A percentile compares a stretch with the other conserved stretches of the same genome.
These are phyloP conservation scores for Collybia nuda DNA, from an alignment of 768 basidiomycete species.

Conservation along the genomic window DNA sequence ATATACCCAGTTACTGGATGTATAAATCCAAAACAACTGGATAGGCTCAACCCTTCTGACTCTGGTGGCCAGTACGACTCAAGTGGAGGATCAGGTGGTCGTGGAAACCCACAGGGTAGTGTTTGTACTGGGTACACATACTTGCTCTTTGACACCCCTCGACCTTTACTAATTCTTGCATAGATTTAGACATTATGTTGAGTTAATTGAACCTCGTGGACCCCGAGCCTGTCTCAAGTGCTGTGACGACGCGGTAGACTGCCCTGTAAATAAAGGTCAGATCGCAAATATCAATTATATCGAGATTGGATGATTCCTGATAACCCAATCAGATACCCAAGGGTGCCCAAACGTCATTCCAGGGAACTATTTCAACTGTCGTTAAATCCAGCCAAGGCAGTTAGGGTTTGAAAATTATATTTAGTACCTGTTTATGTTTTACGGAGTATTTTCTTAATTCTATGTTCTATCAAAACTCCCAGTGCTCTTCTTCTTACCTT, in stretches of 20 bases:
- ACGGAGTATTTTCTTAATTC: too few species aligned
- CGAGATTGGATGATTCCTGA: background rate
- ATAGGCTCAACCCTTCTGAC: constrained; percentile 43
- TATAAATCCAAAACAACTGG: constrained; percentile 38
- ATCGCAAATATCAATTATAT: background rate
- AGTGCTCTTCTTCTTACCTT: too few species aligned
- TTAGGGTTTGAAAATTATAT: too few species aligned
- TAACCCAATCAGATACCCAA: background rate
- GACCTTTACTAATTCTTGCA: background rate
- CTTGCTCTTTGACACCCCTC: background rate
- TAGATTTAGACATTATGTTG: constrained; percentile 57
- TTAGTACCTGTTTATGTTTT: too few species aligned
- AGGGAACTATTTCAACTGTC: background rate
- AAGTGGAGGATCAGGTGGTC: constrained; percentile 45
- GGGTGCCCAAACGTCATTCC: background rate
- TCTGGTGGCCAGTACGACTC: constrained; percentile 58
- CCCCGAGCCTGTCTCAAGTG: constrained; percentile 53
- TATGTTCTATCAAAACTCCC: too few species aligned
- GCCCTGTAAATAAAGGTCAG: constrained; percentile 45
- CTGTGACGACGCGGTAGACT: constrained; percentile 50
- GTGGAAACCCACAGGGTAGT: constrained; percentile 49
- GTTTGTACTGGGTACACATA: constrained; percentile 43
- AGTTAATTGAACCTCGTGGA: constrained; percentile 50
- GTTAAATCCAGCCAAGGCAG: background rate
- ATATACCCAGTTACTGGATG: constrained; percentile 47